Evolutionary conservation across 305 asterid species (phyloP).

Genomic region (Striga hermonthica): DNA sequence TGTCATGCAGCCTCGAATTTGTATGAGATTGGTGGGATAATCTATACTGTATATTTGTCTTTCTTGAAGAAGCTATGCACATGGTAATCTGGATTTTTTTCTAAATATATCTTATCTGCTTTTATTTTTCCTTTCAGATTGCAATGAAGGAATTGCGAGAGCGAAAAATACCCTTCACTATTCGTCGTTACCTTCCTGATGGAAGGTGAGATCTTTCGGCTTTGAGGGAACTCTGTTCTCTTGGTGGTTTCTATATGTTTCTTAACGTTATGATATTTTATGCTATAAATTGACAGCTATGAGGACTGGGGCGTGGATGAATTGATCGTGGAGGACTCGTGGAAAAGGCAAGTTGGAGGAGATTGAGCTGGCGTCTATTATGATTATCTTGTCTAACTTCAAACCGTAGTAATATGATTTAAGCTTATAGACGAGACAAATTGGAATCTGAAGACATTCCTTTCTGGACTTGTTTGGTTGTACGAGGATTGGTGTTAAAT

Average conservation of each 20-base stretch:
- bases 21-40: no score
- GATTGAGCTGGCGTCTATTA: slow-evolving; percentile 34
- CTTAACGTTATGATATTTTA: background rate
- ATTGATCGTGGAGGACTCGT: slow-evolving; percentile 86
- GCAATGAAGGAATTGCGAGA: slow-evolving; percentile 88
- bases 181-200: slow-evolving; percentile 82
- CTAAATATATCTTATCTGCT: background rate
- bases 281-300: slow-evolving; percentile 41
- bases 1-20: no score
- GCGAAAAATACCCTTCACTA: slow-evolving; percentile 80
- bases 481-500: no score
- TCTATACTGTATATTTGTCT: background rate
- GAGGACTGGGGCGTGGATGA: slow-evolving; percentile 97
- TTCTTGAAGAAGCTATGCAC: no score
- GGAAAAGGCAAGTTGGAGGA: slow-evolving; percentile 95
- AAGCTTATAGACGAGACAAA: no score
- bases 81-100: no score
- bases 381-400: no score
- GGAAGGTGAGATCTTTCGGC: slow-evolving; percentile 52
- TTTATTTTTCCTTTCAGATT: slow-evolving; percentile 47
- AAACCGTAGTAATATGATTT: no score
- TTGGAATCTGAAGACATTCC: no score
- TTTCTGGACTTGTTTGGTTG: no score
- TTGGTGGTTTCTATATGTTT: background rate
- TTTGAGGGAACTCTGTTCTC: background rate